Base-by-base conservation (phyloP, 73 alveolate species). In the Paramecium pentaurelia region DNA sequence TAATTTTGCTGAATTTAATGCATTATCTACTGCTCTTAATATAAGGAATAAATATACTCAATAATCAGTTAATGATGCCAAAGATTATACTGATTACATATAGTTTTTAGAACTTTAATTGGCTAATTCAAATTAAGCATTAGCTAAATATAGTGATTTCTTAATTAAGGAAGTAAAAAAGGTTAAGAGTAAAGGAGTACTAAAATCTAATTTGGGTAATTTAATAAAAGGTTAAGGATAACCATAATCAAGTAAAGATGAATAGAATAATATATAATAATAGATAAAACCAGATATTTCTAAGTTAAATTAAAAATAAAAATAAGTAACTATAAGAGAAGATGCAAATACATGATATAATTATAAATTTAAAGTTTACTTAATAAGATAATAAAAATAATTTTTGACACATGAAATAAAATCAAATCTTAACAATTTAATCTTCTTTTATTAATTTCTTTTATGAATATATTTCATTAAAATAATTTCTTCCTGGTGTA, bases 1-100 rank as follows among this genome's bases (percentile, higher is more conserved):
- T 38, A 75, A 75, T 18, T 75, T 75, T 36, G 58, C 88, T n/a
- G 88, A 75, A 75, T 75, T 37, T 37, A 75, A 75, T 75, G 88
- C 88, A 12, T 75, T 75, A 75, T 30, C 58, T 12, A 75, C 88
- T 14, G 88, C 88, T 34, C 60, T 75, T 34, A 22, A 75, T 7
- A 32, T 75, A 36, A 75, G 88, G n/a, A 32, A 75, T 3, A 75
- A 75, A 38, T 75, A 37, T 40, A 75, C 88, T 34, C 40, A 75
- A 75, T 75, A 75, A 36, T 75, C 88, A 32, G 60, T 75, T 37
- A 75, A 27, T 10, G 88, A 75, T 38, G 38, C 58, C 9, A 34
- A 75, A 10, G 88, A 75, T 37, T 75, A 75, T 22, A 37, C 18
- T 1, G 40, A 75, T 68, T 68, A 68, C 12, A 68, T 68, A 20